Base-by-base conservation (phyloP, 306 rosid genomes). In the Glycine latifolia region DNA sequence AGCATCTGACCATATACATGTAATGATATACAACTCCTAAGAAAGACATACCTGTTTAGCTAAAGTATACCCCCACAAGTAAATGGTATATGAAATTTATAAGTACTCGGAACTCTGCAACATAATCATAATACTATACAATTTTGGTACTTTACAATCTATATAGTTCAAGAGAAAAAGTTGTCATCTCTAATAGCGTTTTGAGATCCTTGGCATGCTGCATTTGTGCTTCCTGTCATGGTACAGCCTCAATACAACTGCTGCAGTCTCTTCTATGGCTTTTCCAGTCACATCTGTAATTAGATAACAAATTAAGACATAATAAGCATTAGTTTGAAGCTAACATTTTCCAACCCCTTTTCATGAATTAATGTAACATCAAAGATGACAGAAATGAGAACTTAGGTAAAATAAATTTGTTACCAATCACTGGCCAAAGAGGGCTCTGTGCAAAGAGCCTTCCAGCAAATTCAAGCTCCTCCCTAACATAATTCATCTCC, bases 251-350 rank as follows among this genome's bases (percentile, higher is more conserved):
- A 95, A 84, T 44, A 93, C 69, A 87, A 93, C 87, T 8, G 99
- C 94, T 41, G 98, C 97, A 81, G 98, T 93, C 89, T 95, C 98
- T 89, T 93, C 97, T 76, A 93, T 84, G 49, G 98, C 99, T 84
- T 95, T 95, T 48, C 89, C 97, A 78, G 97, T 90, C 84, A 95
- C 98, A 84, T 95, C 98, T 93, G 92, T 60, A 77, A 80, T 84
- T 76, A 75, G 17, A 70, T 16, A 49, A 73, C 46, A 65, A 52
- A 70, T 71, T 3, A 76, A 59, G 5, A 67, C 63, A 59, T 41
- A 50, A 14, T 81, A 35, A 72, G 80, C 74, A 56, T n/a, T 5
- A 69, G 39, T 14, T 33, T 56, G 16, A 59, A 59, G 56, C 61
- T 7, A 13, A 10, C 10, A 48, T 26, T 31, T 70, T 55, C 11